Base-by-base conservation (phyloP, 495 filamentous ascomycete genomes). In the Lasiosphaeriaceae sp. region DNA sequence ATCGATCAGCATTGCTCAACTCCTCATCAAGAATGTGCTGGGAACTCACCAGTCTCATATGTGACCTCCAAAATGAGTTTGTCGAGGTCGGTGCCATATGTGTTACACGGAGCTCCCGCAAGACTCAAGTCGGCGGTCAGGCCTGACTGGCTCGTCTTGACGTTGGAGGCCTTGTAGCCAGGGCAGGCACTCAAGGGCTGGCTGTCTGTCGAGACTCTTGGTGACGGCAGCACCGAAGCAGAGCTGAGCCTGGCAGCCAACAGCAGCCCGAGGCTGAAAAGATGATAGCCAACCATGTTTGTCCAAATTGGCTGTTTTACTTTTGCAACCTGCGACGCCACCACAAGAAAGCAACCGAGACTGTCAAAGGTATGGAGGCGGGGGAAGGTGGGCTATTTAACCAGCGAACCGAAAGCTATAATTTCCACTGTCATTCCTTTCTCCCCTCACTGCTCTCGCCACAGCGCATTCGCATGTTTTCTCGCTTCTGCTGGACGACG, bases 81-180 rank as follows among this genome's bases (percentile, higher is more conserved):
- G 45, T 74, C 64, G 56, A 94, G 50, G 63, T 94, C 90, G 2
- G 75, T 77, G 17, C 88, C 88, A 61, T 90, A 92, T 4, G 79
- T 77, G 71, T 90, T 83, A 66, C 90, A 94, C 21, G 81, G 76
- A 24, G 78, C 62, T 0, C 88, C 88, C 12, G 86, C 86, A 2
- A 93, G 74, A 19, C 61, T 80, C 66, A 95, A 74, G 47, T 89
- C 82, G 0, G 88, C 89, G 3, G 78, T 84, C 20, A 87, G 71
- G 11, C 78, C 74, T 2, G 74, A 74, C 11, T 67, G 65, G 5
- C 65, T 77, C 34, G 80, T 75, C 52, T 77, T 71, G 43, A 92
- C 72, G 68, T 90, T 86, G 19, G 74, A 79, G 39, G 86, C 89
- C 17, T 74, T 79, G 65, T 95, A 95, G 5, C 90, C 90, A 14